Base-by-base conservation (phyloP, 2,329 filamentous ascomycete genomes). In the Fusarium sp. region DNA sequence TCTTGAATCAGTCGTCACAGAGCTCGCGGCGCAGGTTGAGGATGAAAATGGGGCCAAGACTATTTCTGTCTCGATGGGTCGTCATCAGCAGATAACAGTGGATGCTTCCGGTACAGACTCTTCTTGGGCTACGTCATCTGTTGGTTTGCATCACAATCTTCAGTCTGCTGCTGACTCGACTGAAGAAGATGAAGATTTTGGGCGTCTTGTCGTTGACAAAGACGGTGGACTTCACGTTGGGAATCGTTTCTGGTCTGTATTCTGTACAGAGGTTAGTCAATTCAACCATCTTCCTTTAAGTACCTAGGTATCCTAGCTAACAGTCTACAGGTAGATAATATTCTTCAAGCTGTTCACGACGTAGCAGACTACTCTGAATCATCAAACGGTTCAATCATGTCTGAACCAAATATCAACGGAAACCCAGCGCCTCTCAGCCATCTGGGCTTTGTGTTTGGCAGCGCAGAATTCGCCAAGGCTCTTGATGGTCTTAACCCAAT, bases 191-290 rank as follows among this genome's bases (percentile, higher is more conserved):
- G 76, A 77, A 30, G 76, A 77, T 26, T 77, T 77, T 57, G 76
- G 76, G 4, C 61, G 67, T 12, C 69, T 77, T 20, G 63, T 77
- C 2, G 58, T 74, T 11, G 73, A 69, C 42, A 70, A 70, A 34
- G 65, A 72, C 47, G 74, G 74, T 1, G 37, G 61, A 9, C 59
- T 77, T 11, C 74, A 74, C 33, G 71, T 77, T 18, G 75, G 71
- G 16, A 77, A 77, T 13, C 69, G 72, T 1, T 77, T 78, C 53
- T 78, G 77, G 76, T 65, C 75, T 6, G 70, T 77, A 8, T 78
- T 78, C 44, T 77, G 77, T 41, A 55, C 61, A 18, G 76, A 78
- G 62, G 76, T 75, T 52, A 12, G 62, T 44, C 16, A 8, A 45
- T 23, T 23, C 23, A 45, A 16, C 4, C 7, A 1, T 2, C 13